These are phyloP conservation scores for Bidens hawaiensis DNA, from an alignment of 140 eudicot genomes.

Conservation along the genomic window DNA sequence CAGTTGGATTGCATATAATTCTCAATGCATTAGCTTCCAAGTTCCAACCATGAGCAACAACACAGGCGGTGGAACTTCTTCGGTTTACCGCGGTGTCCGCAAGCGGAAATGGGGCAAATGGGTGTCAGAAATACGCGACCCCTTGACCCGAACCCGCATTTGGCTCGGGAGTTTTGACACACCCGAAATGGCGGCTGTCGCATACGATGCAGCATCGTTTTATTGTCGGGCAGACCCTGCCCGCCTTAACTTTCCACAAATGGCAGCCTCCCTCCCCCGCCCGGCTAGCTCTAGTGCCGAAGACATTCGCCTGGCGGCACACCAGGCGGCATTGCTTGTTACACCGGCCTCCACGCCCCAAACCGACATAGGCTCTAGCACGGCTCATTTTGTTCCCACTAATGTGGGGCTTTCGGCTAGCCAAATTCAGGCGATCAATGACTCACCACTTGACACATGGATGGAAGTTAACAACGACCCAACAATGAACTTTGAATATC, in stretches of 20 bases:
- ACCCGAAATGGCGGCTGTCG: constrained; percentile 76
- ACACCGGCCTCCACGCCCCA: constrained; percentile 11
- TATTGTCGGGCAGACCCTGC: constrained; percentile 56
- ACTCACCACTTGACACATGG: constrained; percentile 62
- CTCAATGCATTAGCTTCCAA: neutral
- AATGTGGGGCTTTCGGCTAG: constrained; percentile 50
- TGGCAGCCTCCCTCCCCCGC: constrained; percentile 36
- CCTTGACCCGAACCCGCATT: constrained; percentile 54
- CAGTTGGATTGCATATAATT: constrained; percentile 20
- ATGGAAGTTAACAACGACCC: constrained; percentile 25
- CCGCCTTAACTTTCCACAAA: constrained; percentile 58
- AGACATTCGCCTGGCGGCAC: constrained; percentile 68
- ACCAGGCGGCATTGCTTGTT: constrained; percentile 47
- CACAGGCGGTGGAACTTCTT: constrained; percentile 37
- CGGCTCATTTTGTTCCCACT: constrained; percentile 29
- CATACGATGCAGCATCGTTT: constrained; percentile 55
- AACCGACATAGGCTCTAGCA: constrained; percentile 20
- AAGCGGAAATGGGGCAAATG: constrained; percentile 83
- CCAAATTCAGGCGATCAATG: constrained; percentile 66
- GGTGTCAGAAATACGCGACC: constrained; percentile 88
- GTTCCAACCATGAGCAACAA: constrained; percentile 16
- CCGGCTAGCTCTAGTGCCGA: constrained; percentile 55
- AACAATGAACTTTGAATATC: constrained; percentile 9
- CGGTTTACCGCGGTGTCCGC: constrained; percentile 65
- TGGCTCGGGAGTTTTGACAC: constrained; percentile 92